Evolutionary conservation across 2,329 filamentous ascomycete genomes (phyloP), one percentile per base, ranked within the genome.

Genomic region (Chaetomiaceae sp.): DNA sequence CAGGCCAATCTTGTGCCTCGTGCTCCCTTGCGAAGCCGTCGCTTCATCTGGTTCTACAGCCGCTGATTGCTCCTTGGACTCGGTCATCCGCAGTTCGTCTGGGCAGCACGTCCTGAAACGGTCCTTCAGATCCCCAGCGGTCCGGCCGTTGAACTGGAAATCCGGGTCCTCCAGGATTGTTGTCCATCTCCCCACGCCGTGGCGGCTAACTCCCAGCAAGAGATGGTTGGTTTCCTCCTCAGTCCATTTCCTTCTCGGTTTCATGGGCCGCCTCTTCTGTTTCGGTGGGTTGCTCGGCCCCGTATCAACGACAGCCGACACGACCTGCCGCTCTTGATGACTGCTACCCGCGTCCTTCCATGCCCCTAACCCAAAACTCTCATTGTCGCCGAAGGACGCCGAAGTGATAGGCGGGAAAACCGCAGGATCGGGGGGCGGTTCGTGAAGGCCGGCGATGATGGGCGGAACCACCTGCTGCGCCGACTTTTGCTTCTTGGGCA

Each of bases 31-130:
- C 7, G 49, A 36, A 33, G 60, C 39, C 19, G 51, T 42, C 14
- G 63, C 36, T 20, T 63, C 38, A 44, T 47, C 47, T 4, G 50
- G 31, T 20, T 58, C 31, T 17, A 29, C 59, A 19, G 59, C 45
- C 5, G 34, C 39, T 3, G 52, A 20, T 17, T 65, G 65, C 47
- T 67, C 68, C 56, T 67, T 72, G 11, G 54, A 59, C 15, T 65
- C 52, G 22, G 71, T 73, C 22, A 69, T 70, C 44, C 79, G 76
- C 34, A 85, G 72, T 64, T 85, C 83, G 31, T 77, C 75, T 0
- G 83, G 83, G 57, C 82, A 85, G 63, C 82, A 85, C 3, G 83
- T 86, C 46, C 83, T 75, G 63, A 85, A 86, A 12, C 83, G 75
- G 65, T 86, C 83, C 64, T 86, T 86, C 47, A 86, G 66, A 62